Conservation (phyloP, 1,284 basidiomycete genomes). For the Sphaerobolus stellatus region DNA sequence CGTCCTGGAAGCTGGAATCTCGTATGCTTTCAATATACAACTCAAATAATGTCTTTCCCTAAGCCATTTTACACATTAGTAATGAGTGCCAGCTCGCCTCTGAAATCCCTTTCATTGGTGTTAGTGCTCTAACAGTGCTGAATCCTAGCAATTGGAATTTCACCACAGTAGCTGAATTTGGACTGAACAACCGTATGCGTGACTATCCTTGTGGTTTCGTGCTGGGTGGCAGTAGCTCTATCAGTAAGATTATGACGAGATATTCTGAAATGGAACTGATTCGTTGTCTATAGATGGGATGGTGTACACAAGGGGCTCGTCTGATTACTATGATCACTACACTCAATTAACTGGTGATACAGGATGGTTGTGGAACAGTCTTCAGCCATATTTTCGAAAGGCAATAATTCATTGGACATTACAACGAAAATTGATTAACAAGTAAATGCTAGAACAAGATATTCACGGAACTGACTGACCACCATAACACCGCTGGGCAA, state of each 20-base stretch:
- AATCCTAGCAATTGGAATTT: conserved; percentile 38
- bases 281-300: conserved; percentile 18
- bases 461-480: background rate
- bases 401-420: too few relatives aligned
- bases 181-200: conserved; percentile 26
- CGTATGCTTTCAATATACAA: too few relatives aligned
- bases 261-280: too few relatives aligned
- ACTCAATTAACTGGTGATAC: conserved; percentile 29
- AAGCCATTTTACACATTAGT: too few relatives aligned
- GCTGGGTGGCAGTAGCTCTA: conserved; percentile 33
- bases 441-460: conserved; percentile 1
- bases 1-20: conserved; percentile 20
- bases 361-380: conserved; percentile 31
- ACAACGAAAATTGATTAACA: too few relatives aligned
- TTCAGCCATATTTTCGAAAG: conserved; percentile 24
- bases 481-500: conserved; percentile 8
- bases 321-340: conserved; percentile 28
- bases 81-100: too few relatives aligned
- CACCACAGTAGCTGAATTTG: conserved; percentile 28
- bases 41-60: too few relatives aligned
- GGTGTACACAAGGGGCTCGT: conserved; percentile 24
- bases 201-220: conserved; percentile 29
- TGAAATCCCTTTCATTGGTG: too few relatives aligned
- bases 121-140: too few relatives aligned
- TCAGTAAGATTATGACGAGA: conserved; percentile 32